Percentiles rank a stretch among this genome's conserved stretches.
Evolutionary conservation across 257 asterid genomes (phyloP).

Genomic region (Ilex aquifolium): DNA sequence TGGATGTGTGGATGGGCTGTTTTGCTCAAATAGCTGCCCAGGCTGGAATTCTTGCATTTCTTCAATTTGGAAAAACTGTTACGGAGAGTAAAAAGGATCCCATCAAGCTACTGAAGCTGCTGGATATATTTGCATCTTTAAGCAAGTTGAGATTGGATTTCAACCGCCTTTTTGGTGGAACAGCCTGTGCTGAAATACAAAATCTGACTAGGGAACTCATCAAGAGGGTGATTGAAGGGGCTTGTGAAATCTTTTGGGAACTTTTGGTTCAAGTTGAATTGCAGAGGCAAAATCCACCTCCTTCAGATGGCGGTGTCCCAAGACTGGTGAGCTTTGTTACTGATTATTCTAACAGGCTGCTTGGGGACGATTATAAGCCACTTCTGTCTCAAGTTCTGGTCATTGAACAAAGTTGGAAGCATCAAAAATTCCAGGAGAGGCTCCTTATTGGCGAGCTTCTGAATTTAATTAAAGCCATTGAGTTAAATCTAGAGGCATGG

Average conservation of each 20-base stretch:
- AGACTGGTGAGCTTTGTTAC: constrained; percentile 54
- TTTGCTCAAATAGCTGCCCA: constrained; percentile 50
- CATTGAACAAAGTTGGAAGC: constrained; percentile 65
- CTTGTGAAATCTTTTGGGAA: constrained; percentile 59
- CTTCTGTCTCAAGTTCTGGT: constrained; percentile 51
- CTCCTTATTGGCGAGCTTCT: constrained; percentile 40
- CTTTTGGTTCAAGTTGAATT: constrained; percentile 65
- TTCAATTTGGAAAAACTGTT: constrained; percentile 47
- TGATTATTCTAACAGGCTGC: constrained; percentile 60
- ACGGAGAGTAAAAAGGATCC: constrained; percentile 75
- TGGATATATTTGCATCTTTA: constrained; percentile 61
- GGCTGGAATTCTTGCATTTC: constrained; percentile 52
- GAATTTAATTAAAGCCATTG: constrained; percentile 44
- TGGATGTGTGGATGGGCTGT: constrained; percentile 46
- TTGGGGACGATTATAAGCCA: constrained; percentile 52
- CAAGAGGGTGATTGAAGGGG: constrained; percentile 58
- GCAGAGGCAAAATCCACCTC: constrained; percentile 51
- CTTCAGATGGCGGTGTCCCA: constrained; percentile 57
- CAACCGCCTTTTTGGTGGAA: constrained; percentile 62
- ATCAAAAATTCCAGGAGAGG: constrained; percentile 25
- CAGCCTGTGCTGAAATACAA: constrained; percentile 47
- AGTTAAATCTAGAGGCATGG: constrained; percentile 62
- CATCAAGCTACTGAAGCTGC: constrained; percentile 58
- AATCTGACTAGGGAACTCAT: constrained; percentile 59
- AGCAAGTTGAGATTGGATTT: constrained; percentile 59